These are phyloP conservation scores for Wickerhamia fluorescens DNA, from an alignment of 805 yeast genomes.

Conservation along the genomic window DNA sequence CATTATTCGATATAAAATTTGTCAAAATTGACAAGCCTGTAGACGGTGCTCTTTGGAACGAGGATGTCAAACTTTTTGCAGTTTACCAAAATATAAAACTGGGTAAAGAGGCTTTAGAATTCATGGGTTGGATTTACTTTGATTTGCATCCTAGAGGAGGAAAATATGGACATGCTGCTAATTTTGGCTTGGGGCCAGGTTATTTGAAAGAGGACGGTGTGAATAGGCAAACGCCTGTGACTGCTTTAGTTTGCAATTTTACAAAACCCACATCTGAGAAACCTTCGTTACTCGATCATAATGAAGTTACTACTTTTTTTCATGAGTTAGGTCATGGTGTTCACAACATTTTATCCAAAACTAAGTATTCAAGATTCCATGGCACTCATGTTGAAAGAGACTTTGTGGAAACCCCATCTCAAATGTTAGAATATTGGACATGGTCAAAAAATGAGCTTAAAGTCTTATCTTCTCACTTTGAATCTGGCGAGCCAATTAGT, in stretches of 20 bases:
- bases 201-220: slow-evolving; percentile 43
- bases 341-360: slow-evolving; percentile 65
- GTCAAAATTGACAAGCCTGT: slow-evolving; percentile 38
- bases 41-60: slow-evolving; percentile 59
- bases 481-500: slow-evolving; percentile 49
- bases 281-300: slow-evolving; percentile 71
- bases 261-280: slow-evolving; percentile 63
- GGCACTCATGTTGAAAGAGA: slow-evolving; percentile 79
- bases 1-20: slow-evolving; percentile 62
- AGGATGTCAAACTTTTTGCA: slow-evolving; percentile 66
- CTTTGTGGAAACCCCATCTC: slow-evolving; percentile 89
- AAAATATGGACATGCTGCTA: slow-evolving; percentile 86
- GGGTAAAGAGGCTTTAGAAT: slow-evolving; percentile 33
- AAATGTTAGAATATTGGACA: slow-evolving; percentile 83
- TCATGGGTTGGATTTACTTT: slow-evolving; percentile 72
- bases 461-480: slow-evolving; percentile 59
- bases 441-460: slow-evolving; percentile 63
- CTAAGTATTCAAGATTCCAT: slow-evolving; percentile 59
- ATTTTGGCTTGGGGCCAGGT: slow-evolving; percentile 62
- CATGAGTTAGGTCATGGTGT: slow-evolving; percentile 90
- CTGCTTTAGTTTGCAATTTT: slow-evolving; percentile 80
- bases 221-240: slow-evolving; percentile 55
- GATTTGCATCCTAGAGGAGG: slow-evolving; percentile 84
- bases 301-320: slow-evolving; percentile 77
- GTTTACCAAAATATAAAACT: slow-evolving; percentile 56